A percentile compares a stretch with the other conserved stretches of the same genome.
These are phyloP conservation scores for Cymbopogon citratus DNA, from an alignment of 176 grass and related monocot species.

Conservation along the genomic window DNA sequence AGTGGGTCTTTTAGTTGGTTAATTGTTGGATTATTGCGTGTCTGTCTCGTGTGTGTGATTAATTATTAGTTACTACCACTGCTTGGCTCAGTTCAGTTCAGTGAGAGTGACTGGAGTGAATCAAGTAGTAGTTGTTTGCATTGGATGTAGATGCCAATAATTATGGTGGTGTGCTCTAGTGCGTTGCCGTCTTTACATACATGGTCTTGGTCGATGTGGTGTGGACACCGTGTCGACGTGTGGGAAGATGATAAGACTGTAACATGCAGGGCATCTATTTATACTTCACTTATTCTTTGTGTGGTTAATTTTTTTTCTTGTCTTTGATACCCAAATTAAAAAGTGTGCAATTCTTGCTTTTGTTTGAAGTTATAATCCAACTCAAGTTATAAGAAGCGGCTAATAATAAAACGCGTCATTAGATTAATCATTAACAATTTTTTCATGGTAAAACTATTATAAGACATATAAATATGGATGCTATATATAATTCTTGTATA, in stretches of 20 bases:
- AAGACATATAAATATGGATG: too few relatives aligned
- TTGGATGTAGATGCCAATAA: background rate
- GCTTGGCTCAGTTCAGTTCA: background rate
- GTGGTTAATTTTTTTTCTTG: background rate
- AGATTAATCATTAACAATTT: too few relatives aligned
- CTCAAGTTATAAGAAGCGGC: too few relatives aligned
- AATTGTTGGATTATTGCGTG: background rate
- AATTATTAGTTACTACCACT: background rate
- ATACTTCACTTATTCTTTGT: background rate
- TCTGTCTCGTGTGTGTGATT: background rate
- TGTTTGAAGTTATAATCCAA: too few relatives aligned
- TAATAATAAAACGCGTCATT: too few relatives aligned
- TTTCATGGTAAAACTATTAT: too few relatives aligned
- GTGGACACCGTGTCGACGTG: too few relatives aligned
- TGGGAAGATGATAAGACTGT: background rate
- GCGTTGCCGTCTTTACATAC: background rate
- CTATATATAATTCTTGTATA: too few relatives aligned
- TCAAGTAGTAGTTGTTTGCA: background rate
- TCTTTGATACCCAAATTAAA: background rate
- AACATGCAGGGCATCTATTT: background rate
- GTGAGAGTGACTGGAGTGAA: background rate
- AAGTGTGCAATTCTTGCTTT: too few relatives aligned
- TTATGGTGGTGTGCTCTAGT: background rate
- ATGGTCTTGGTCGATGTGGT: too few relatives aligned
- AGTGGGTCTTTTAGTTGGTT: constrained; percentile 1